Conservation (phyloP, 441 rosid genomes). For the Theobroma grandiflorum region DNA sequence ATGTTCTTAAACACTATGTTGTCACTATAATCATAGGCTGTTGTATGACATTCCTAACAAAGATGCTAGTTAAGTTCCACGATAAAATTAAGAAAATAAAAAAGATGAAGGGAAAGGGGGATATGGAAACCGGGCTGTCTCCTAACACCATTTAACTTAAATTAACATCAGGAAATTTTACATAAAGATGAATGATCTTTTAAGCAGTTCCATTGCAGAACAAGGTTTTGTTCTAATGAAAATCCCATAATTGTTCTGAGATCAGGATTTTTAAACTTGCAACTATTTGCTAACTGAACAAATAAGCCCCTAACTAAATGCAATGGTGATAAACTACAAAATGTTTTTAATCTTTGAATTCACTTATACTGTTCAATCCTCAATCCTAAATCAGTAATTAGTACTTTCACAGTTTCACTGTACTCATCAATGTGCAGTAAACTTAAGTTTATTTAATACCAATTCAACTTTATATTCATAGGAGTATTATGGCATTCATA, state of each 20-base stretch:
- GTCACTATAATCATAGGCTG: no score
- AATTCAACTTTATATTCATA: background rate
- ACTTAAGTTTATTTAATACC: background rate
- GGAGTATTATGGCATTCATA: background rate
- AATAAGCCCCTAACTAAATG: background rate
- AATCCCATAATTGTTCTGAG: background rate
- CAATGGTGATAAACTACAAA: background rate
- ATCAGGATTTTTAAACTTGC: background rate
- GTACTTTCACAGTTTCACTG: background rate
- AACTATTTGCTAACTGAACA: background rate
- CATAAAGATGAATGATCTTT: background rate
- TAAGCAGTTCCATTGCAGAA: background rate
- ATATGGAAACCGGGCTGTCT: no score
- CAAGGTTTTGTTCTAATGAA: background rate
- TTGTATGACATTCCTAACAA: no score
- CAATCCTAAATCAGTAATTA: background rate
- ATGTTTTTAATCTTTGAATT: background rate
- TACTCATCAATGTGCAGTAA: background rate
- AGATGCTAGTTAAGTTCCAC: no score
- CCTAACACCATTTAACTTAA: no score
- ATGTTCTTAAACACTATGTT: no score
- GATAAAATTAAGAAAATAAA: no score
- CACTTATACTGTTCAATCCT: background rate
- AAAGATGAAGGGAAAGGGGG: no score
- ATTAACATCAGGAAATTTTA: background rate